Percentiles rank a stretch among this genome's conserved stretches.
Evolutionary conservation across 441 rosid genomes (phyloP).

Genomic region (Bocquillonia castaneifolia): DNA sequence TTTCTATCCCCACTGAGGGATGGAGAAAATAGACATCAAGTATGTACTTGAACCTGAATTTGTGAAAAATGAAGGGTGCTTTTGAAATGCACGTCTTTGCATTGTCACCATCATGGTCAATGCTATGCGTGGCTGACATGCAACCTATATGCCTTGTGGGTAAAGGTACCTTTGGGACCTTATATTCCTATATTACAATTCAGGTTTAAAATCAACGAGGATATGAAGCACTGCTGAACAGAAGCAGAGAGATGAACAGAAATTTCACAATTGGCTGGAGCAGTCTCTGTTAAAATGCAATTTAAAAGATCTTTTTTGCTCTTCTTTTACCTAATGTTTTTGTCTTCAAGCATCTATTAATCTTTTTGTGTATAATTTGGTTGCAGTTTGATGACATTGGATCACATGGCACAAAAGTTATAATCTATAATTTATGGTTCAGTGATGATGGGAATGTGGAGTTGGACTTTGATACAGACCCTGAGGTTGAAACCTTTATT

Average conservation of each 20-base stretch:
- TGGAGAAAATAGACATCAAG: neutral
- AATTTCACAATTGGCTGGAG: neutral
- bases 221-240: neutral
- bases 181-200: neutral
- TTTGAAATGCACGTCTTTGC: neutral
- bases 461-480: conserved; percentile 66
- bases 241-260: neutral
- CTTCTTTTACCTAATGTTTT: conserved; percentile 2
- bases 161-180: neutral
- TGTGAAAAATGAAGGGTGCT: neutral
- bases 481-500: conserved; percentile 45
- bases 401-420: conserved; percentile 77
- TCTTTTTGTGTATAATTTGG: conserved; percentile 5
- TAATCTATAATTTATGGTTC: conserved; percentile 82
- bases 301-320: neutral
- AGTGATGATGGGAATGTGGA: conserved; percentile 60
- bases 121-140: neutral
- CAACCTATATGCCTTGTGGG: neutral
- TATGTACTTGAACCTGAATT: neutral
- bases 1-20: neutral
- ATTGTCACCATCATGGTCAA: neutral
- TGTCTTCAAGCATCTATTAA: conserved; percentile 6
- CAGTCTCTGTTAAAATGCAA: neutral
- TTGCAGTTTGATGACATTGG: conserved; percentile 79
- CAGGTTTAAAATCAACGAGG: neutral